Evolutionary conservation across 2,329 filamentous ascomycete genomes (phyloP).

Genomic region (Penicillium sp.): DNA sequence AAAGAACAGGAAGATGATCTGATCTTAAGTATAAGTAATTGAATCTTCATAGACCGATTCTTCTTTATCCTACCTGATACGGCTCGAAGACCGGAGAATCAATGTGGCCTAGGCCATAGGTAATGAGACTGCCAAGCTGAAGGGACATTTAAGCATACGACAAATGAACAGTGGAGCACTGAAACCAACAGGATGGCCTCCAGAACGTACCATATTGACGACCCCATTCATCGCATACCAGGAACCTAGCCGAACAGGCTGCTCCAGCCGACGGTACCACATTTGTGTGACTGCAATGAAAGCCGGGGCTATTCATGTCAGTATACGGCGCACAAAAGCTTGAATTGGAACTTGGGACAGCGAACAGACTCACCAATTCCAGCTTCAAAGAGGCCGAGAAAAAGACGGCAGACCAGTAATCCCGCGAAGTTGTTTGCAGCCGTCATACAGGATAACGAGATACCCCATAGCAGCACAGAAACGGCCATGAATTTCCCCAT

Average conservation of each 20-base stretch:
- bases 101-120: constrained; percentile 49
- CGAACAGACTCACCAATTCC: constrained; percentile 27
- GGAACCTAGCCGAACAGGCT: constrained; percentile 46
- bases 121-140: constrained; percentile 48
- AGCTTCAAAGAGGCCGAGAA: constrained; percentile 54
- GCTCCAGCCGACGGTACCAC: constrained; percentile 51
- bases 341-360: too few relatives aligned
- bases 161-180: too few relatives aligned
- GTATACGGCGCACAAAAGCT: neutral
- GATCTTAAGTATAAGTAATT: neutral
- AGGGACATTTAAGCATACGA: too few relatives aligned
- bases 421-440: constrained; percentile 47
- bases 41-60: too few relatives aligned
- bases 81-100: constrained; percentile 38
- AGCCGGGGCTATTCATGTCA: constrained; percentile 37
- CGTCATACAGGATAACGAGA: constrained; percentile 48
- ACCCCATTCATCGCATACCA: constrained; percentile 55
- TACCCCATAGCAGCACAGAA: constrained; percentile 49
- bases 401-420: constrained; percentile 49
- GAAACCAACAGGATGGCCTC: too few relatives aligned
- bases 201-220: constrained; percentile 42
- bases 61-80: constrained; percentile 43
- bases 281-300: constrained; percentile 51
- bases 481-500: constrained; percentile 55
- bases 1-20: constrained; percentile 32